Conservation (phyloP, 1,139 yeast species). For the Pichia sp. region DNA sequence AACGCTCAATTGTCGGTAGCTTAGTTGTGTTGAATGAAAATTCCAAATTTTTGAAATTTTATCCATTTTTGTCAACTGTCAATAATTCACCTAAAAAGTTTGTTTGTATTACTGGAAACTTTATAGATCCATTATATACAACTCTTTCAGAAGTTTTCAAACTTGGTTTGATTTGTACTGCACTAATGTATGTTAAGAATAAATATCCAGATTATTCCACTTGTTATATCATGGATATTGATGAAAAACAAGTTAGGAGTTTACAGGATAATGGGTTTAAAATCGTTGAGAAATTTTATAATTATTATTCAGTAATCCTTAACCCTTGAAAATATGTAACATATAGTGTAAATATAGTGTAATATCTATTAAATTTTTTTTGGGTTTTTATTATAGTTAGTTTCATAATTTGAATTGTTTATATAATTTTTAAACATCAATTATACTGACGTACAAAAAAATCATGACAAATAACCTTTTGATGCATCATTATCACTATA, state of each 20-base stretch:
- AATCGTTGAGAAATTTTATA: conserved; percentile 8
- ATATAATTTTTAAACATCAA: background rate
- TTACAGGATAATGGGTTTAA: conserved; percentile 13
- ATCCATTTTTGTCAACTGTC: conserved; percentile 40
- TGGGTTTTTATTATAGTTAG: background rate
- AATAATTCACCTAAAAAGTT: conserved; percentile 18
- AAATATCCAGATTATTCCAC: conserved; percentile 12
- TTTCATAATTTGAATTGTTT: background rate
- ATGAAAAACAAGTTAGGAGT: conserved; percentile 13
- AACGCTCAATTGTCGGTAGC: conserved; percentile 51
- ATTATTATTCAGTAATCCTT: conserved; percentile 7
- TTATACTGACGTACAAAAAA: background rate
- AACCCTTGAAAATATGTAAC: background rate
- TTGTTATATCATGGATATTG: conserved; percentile 24
- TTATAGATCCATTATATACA: conserved; percentile 51
- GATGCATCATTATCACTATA: conserved; percentile 34
- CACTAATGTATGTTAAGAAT: conserved; percentile 45
- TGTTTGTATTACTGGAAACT: conserved; percentile 52
- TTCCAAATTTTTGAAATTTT: conserved; percentile 44
- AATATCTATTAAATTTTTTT: background rate
- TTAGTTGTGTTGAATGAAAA: conserved; percentile 49
- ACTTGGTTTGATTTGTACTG: conserved; percentile 56
- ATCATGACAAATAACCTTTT: no score
- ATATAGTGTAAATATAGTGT: background rate
- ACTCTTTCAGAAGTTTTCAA: conserved; percentile 51